Base-by-base conservation (phyloP, 106 monocot genomes). In the Narthecium ossifragum region DNA sequence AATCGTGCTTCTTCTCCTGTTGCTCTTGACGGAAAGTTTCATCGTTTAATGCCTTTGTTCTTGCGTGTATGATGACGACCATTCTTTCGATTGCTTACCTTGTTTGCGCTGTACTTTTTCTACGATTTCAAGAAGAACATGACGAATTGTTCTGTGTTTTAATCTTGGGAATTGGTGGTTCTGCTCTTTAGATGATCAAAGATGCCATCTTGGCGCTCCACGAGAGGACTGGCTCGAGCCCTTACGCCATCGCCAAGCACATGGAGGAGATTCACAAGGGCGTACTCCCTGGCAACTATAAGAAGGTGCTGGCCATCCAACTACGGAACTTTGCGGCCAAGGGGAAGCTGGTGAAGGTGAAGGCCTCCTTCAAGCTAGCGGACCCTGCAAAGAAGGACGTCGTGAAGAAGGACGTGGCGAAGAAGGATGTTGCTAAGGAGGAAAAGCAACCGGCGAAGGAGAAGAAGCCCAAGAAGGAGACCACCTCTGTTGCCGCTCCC, bases 181-280 rank as follows among this genome's bases (percentile, higher is more conserved):
- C 25, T 13, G 25, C 37, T 50, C n/a, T 23, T 21, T 32, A 90
- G 90, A 90, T 90, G 90, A 79, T 90, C 53, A 70, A 73, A 53
- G 90, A 90, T 26, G 90, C 90, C 11, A 81, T 90, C 25, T 14
- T 62, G 33, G 72, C 73, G 3, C 64, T 81, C 12, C 36, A 76
- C 51, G 78, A 75, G 53, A 85, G 60, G 65, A 68, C 66, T 14
- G 90, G 90, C 18, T 79, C 81, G 13, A 90, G 90, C 66, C 52
- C 85, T 0, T 62, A 81, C 29, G 85, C 90, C 24, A 90, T 90
- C 17, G 90, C 90, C 15, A 90, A 90, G 75, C 51, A 63, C 78
- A 79, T 85, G 68, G 90, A 74, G 68, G 84, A 82, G 65, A 73
- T 76, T 67, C 80, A 82, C 85, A 78, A 73, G 66, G 68, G 60